A percentile compares a stretch with the other conserved stretches of the same genome.
Conservation (phyloP, 2,329 filamentous ascomycete species). For the Tothia fuscella region DNA sequence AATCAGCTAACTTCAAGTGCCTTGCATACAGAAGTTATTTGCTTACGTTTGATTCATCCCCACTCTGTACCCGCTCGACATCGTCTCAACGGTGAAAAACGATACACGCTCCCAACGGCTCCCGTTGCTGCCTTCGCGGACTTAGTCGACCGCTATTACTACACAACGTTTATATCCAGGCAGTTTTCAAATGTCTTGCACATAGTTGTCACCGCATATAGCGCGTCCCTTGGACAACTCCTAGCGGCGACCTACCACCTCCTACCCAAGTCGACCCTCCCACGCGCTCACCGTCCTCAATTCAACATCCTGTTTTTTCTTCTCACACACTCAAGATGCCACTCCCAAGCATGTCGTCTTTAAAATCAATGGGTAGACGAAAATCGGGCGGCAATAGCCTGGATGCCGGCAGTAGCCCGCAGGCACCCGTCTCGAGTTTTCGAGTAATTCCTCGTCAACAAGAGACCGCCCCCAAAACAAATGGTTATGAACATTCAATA, state of each 20-base stretch:
- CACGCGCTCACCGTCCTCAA: neutral
- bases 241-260: neutral
- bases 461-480: constrained; percentile 5
- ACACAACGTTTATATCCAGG: too few relatives aligned
- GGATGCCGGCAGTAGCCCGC: neutral
- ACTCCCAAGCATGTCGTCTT: neutral
- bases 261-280: neutral
- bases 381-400: constrained; percentile 10
- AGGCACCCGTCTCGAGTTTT: constrained; percentile 5
- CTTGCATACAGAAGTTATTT: too few relatives aligned
- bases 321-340: neutral
- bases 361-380: constrained; percentile 1
- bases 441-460: constrained; percentile 10
- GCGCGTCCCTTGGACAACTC: constrained; percentile 10
- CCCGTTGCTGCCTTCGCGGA: too few relatives aligned
- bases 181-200: too few relatives aligned
- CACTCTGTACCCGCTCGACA: too few relatives aligned
- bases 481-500: constrained; percentile 1
- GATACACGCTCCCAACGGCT: too few relatives aligned
- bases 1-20: too few relatives aligned
- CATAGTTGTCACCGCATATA: constrained; percentile 6
- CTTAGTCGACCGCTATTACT: too few relatives aligned
- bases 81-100: too few relatives aligned
- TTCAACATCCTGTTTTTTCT: neutral
- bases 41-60: too few relatives aligned